Conservation (phyloP, 805 yeast genomes). For the Metschnikowia shivogae region DNA sequence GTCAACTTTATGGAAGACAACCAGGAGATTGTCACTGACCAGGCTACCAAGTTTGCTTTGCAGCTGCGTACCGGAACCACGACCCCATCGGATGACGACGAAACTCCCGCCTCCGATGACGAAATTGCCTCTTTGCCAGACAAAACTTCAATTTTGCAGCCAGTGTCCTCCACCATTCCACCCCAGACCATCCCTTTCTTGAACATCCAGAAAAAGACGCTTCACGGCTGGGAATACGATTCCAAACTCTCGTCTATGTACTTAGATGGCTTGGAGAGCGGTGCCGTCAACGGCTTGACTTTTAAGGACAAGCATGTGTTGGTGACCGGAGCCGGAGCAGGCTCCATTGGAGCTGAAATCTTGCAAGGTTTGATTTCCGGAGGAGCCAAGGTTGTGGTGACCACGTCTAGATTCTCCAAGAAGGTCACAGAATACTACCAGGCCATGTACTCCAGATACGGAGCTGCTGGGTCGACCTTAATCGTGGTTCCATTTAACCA, state of each 20-base stretch:
- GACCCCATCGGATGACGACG: constrained; percentile 36
- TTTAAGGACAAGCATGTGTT: constrained; percentile 85
- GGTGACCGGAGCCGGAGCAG: constrained; percentile 98
- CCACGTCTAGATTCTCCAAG: constrained; percentile 93
- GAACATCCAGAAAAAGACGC: constrained; percentile 77
- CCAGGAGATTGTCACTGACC: constrained; percentile 66
- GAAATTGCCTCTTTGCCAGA: constrained; percentile 85
- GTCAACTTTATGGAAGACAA: constrained; percentile 64
- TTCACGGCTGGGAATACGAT: constrained; percentile 84
- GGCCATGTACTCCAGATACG: constrained; percentile 84
- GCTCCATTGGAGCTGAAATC: constrained; percentile 97
- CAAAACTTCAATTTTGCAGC: constrained; percentile 61
- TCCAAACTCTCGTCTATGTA: constrained; percentile 69
- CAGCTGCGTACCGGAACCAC: constrained; percentile 42
- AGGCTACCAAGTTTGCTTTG: constrained; percentile 52
- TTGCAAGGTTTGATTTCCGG: constrained; percentile 93
- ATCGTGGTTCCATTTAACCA: constrained; percentile 98
- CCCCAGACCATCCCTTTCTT: constrained; percentile 90
- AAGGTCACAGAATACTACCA: constrained; percentile 95
- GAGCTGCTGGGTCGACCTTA: constrained; percentile 87
- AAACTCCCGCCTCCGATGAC: constrained; percentile 46
- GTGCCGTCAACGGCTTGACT: constrained; percentile 91
- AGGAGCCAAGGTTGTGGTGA: constrained; percentile 96
- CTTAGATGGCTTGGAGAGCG: constrained; percentile 87
- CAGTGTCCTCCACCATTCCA: constrained; percentile 70